A percentile compares a stretch with the other conserved stretches of the same genome.
phyloP scores from a whole-genome alignment of 2,329 filamentous ascomycete genomes.

The Venturiaceae sp. region DNA sequence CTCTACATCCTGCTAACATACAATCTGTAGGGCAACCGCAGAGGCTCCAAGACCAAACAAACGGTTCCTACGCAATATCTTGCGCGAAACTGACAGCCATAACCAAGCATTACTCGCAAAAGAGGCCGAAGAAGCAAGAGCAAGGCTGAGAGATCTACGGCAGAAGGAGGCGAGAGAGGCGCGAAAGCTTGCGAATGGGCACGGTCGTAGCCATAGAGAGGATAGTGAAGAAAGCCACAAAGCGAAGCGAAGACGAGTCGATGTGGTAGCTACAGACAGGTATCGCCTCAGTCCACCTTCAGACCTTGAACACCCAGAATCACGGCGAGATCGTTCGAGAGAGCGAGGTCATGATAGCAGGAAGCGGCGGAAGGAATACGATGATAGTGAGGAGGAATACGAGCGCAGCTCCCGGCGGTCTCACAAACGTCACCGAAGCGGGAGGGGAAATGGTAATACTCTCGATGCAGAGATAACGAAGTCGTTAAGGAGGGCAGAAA shows the following conservation, averaged over 20 bases:
- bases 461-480: background rate
- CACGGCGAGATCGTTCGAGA: background rate
- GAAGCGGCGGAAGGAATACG: background rate
- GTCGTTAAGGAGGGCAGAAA: background rate
- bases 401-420: background rate
- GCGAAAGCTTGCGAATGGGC: background rate
- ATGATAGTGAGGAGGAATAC: background rate
- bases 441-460: background rate
- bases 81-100: conserved; percentile 79
- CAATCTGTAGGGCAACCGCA: conserved; percentile 44
- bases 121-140: conserved; percentile 69
- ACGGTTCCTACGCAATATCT: conserved; percentile 76
- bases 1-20: background rate
- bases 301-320: background rate
- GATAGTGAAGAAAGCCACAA: conserved; percentile 1
- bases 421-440: background rate
- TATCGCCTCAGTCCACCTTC: conserved; percentile 4
- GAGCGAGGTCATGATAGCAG: background rate
- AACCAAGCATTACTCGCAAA: conserved; percentile 79
- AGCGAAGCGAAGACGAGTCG: conserved; percentile 2
- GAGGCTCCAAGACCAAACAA: conserved; percentile 82
- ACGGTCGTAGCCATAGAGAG: conserved; percentile 22
- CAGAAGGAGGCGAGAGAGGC: conserved; percentile 7
- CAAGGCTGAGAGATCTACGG: conserved; percentile 53
- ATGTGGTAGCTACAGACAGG: background rate